Percentiles rank a stretch among this genome's conserved stretches.
Conservation (phyloP, 1,284 basidiomycete species). For the Microbotryomycetes sp. region DNA sequence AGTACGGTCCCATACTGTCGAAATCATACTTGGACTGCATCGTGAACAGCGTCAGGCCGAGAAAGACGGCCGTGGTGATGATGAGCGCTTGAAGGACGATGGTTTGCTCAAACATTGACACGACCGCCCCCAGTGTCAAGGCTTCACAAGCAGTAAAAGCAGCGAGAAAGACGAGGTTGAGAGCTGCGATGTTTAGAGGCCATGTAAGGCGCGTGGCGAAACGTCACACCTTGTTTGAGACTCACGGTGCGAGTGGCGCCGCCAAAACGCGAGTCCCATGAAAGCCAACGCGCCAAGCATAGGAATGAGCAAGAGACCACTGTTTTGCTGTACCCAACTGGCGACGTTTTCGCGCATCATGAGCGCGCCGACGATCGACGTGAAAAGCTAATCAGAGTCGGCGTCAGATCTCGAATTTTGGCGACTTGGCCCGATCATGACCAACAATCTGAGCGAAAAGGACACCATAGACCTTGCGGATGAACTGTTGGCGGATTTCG, state of each 20-base stretch:
- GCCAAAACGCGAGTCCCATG: constrained; percentile 72
- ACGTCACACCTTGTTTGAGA: neutral
- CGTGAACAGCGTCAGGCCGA: constrained; percentile 46
- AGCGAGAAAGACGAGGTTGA: constrained; percentile 68
- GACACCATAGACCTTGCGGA: constrained; percentile 34
- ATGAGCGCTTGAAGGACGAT: constrained; percentile 79
- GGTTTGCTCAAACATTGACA: constrained; percentile 65
- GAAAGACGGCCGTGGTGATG: constrained; percentile 78
- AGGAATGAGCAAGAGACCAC: constrained; percentile 18
- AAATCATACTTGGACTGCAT: constrained; percentile 64
- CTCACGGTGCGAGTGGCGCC: constrained; percentile 67
- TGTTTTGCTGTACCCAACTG: constrained; percentile 18
- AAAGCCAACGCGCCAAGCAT: constrained; percentile 51
- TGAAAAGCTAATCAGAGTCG: constrained; percentile 1
- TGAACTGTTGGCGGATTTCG: constrained; percentile 31
- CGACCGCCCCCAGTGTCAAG: constrained; percentile 65
- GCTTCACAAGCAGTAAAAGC: constrained; percentile 73
- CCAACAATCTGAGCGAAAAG: constrained; percentile 30
- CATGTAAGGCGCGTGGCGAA: neutral
- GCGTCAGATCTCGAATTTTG: no score
- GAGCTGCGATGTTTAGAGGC: constrained; percentile 39
- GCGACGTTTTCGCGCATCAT: constrained; percentile 13
- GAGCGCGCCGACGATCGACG: constrained; percentile 17
- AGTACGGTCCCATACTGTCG: constrained; percentile 70
- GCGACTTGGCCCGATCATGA: neutral